Conservation (phyloP, 1,284 basidiomycete species). For the Ganoderma lucidum region DNA sequence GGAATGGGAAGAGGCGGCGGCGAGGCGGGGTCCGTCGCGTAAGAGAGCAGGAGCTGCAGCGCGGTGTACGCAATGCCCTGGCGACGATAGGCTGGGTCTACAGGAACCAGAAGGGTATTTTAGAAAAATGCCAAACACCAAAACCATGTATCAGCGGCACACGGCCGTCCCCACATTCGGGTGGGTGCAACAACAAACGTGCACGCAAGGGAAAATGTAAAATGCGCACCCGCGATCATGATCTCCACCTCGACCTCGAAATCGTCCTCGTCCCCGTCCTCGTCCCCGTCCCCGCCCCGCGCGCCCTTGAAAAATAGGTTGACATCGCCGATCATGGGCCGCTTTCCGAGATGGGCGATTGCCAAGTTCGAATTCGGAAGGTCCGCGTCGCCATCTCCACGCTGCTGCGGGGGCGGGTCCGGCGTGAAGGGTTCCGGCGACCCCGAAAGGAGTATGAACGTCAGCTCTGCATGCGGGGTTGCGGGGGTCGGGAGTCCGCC, state of each 20-base stretch:
- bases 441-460: slow-evolving; percentile 43
- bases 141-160: not conserved
- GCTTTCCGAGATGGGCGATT: slow-evolving; percentile 48
- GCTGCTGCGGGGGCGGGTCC: not conserved
- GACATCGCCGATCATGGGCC: slow-evolving; percentile 91
- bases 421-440: not conserved
- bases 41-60: slow-evolving; percentile 70
- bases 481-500: not conserved
- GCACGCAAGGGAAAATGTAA: not conserved
- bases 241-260: slow-evolving; percentile 76
- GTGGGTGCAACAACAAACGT: not conserved
- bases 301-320: slow-evolving; percentile 86
- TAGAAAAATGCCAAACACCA: not conserved
- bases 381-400: not conserved
- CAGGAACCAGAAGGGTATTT: not conserved
- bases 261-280: slow-evolving; percentile 41
- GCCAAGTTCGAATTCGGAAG: slow-evolving; percentile 10
- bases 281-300: slow-evolving; percentile 37
- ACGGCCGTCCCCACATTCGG: not conserved
- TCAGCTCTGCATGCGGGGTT: slow-evolving; percentile 66
- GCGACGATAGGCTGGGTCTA: slow-evolving; percentile 69
- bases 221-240: slow-evolving; percentile 87
- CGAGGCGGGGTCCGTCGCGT: slow-evolving; percentile 52
- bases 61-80: slow-evolving; percentile 75
- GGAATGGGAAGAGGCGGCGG: slow-evolving; percentile 47